Evolutionary conservation across 306 rosid genomes (phyloP), one percentile per base, ranked within the genome.

Genomic region (Heteromeles arbutifolia): DNA sequence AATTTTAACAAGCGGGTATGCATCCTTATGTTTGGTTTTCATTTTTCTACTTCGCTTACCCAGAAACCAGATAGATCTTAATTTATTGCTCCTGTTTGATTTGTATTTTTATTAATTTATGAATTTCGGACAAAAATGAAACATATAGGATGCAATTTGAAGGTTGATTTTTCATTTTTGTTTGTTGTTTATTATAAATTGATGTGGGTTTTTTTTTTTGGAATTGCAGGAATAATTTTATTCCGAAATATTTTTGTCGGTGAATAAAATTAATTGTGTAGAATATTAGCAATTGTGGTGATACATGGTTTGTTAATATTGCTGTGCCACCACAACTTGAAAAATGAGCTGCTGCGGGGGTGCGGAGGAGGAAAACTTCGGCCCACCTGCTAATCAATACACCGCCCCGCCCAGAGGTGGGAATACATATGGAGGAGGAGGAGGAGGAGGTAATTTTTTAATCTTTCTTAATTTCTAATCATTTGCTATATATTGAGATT

Each of bases 281-380:
- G 43, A 37, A 64, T 17, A 15, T 15, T 64, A 29, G 68, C 10
- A 15, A 64, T 31, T 64, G 68, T 22, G 41, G 54, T 48, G 21
- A 14, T 70, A 69, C 79, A 74, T 90, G 89, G 92, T 56, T 70
- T 72, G 59, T 79, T 88, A 75, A 84, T 86, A 59, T 62, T 77
- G 82, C 61, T 71, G 79, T 69, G 53, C 79, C 76, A 29, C 39
- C 65, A 73, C 73, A 77, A 83, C 68, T 80, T 66, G 78, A 89
- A 93, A 79, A 63, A 92, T 92, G 97, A 78, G 85, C 82, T 92
- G 97, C 81, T 92, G 97, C 58, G 97, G 93, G 76, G 96, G 87
- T 70, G 80, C 85, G 70, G 97, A 92, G 84, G 97, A 92, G 77
- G 97, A 92, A 76, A 74, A 37, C 81, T 78, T 37, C 25, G 91